These are phyloP conservation scores for Chaetomidium leptoderma DNA, from an alignment of 495 filamentous ascomycete species.

Conservation along the genomic window DNA sequence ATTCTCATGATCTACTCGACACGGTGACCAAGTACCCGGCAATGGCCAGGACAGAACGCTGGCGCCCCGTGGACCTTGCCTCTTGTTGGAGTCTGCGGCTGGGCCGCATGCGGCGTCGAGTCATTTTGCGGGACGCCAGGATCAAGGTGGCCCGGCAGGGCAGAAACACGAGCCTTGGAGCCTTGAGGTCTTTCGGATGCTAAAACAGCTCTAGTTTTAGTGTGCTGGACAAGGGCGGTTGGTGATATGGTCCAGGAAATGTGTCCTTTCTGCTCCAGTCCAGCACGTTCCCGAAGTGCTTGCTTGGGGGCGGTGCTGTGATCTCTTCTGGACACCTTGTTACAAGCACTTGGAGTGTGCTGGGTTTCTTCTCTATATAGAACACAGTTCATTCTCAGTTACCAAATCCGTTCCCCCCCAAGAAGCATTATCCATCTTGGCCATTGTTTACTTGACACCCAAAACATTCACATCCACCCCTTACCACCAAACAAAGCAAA, in stretches of 20 bases:
- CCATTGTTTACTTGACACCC: background rate
- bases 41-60: no score
- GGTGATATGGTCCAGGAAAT: background rate
- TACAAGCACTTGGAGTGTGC: background rate
- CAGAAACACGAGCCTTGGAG: background rate
- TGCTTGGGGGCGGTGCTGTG: background rate
- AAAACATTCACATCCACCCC: background rate
- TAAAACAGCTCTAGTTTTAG: background rate
- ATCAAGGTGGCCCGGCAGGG: background rate
- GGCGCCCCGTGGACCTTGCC: background rate
- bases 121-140: background rate
- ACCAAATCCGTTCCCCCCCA: no score
- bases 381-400: background rate
- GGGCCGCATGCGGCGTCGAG: slow-evolving; percentile 8
- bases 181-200: background rate
- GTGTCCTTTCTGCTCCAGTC: slow-evolving; percentile 7
- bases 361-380: background rate
- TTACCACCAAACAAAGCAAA: background rate
- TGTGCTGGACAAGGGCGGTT: background rate
- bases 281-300: background rate
- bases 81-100: background rate
- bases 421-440: background rate
- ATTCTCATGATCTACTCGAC: no score
- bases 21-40: no score
- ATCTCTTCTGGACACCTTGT: slow-evolving; percentile 1